Percentiles rank a stretch among this genome's conserved stretches.
Evolutionary conservation across 768 basidiomycete species (phyloP).

Genomic region (Suillus plorans): DNA sequence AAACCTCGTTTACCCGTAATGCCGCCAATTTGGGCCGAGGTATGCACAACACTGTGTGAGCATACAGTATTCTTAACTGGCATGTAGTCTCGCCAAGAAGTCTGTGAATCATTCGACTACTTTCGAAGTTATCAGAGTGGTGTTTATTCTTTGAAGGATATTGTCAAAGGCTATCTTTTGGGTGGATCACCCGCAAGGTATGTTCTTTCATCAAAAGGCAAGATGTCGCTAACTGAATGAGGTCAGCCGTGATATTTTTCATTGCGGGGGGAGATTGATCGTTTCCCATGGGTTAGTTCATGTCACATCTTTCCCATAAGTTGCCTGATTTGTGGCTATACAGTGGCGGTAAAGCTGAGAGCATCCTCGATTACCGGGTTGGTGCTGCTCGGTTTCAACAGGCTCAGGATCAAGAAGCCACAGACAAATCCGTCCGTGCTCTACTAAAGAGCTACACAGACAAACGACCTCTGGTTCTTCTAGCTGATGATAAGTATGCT

Average conservation of each 20-base stretch:
- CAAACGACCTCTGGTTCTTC: conserved; percentile 61
- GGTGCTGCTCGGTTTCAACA: conserved; percentile 40
- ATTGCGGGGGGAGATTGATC: conserved; percentile 64
- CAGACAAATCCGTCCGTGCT: conserved; percentile 71
- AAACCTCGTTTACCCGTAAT: conserved; percentile 26
- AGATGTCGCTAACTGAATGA: neutral
- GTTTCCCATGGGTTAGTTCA: conserved; percentile 76
- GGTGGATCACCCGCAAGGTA: conserved; percentile 70
- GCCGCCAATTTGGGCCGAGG: conserved; percentile 48
- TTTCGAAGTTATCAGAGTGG: conserved; percentile 75
- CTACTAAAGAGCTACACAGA: conserved; percentile 56
- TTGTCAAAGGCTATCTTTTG: conserved; percentile 75
- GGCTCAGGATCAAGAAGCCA: conserved; percentile 65
- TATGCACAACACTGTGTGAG: conserved; percentile 19
- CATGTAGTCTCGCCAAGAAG: conserved; percentile 73
- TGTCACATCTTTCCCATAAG: conserved; percentile 2
- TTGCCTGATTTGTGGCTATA: conserved; percentile 4
- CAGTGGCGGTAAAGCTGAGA: conserved; percentile 72
- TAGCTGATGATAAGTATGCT: conserved; percentile 74
- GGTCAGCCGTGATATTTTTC: conserved; percentile 66
- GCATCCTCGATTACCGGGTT: conserved; percentile 39
- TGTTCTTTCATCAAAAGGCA: conserved; percentile 15
- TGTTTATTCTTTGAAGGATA: conserved; percentile 62
- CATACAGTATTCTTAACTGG: neutral
- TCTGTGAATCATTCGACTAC: conserved; percentile 76